These are phyloP conservation scores for Coemansia sp. DNA, from an alignment of 192 early-diverging fungal genomes.

Conservation along the genomic window DNA sequence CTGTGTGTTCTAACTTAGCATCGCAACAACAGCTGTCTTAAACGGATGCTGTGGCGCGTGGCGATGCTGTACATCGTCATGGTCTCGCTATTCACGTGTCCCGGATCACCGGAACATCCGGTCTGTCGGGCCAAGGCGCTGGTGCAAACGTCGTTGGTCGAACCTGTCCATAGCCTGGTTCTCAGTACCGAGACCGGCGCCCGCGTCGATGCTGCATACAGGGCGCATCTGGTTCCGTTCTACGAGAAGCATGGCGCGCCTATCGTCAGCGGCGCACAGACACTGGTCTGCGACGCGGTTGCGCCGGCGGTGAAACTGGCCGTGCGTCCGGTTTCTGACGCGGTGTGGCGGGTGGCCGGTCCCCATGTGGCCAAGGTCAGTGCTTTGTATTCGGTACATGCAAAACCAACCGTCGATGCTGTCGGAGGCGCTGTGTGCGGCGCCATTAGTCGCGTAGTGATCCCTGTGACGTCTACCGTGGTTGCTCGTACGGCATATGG, in stretches of 20 bases:
- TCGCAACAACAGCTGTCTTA: constrained; percentile 11
- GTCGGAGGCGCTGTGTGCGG: constrained; percentile 6
- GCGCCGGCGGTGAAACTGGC: constrained; percentile 23
- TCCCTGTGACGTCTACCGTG: constrained; percentile 11
- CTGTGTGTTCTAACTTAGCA: too few species aligned
- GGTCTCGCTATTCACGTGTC: constrained; percentile 41
- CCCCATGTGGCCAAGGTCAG: constrained; percentile 23
- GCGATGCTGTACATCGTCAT: constrained; percentile 33
- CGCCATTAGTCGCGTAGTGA: constrained; percentile 9
- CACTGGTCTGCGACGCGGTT: constrained; percentile 26
- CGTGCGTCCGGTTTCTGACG: constrained; percentile 21
- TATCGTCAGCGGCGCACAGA: constrained; percentile 10
- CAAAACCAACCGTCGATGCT: constrained; percentile 29
- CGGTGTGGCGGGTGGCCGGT: constrained; percentile 18
- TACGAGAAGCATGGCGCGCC: constrained; percentile 45
- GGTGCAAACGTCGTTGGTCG: constrained; percentile 16
- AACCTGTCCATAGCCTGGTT: constrained; percentile 22
- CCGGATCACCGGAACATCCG: constrained; percentile 23
- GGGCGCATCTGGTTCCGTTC: constrained; percentile 51
- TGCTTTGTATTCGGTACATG: constrained; percentile 16
- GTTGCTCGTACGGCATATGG: background rate
- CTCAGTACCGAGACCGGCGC: constrained; percentile 44
- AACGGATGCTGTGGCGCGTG: constrained; percentile 26
- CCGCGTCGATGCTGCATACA: constrained; percentile 40
- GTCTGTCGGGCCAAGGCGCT: constrained; percentile 28